Evolutionary conservation across 768 basidiomycete genomes (phyloP).

Genomic region (Crassisporium funariophilum): DNA sequence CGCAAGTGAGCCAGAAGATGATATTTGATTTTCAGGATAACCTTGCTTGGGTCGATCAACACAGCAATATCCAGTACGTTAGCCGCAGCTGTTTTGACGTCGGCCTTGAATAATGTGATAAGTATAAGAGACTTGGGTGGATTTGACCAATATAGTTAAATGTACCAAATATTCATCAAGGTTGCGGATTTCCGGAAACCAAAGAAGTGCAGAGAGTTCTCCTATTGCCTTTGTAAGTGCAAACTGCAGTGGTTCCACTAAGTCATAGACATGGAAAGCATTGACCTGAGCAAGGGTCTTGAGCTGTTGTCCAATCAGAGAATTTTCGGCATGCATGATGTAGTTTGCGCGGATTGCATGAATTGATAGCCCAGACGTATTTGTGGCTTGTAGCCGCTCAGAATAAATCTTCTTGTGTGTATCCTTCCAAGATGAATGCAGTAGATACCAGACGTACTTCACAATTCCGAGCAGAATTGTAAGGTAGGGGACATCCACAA

Average conservation of each 20-base stretch:
- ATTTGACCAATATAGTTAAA: slow-evolving; percentile 8
- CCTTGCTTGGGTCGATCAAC: not conserved
- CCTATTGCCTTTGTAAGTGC: slow-evolving; percentile 8
- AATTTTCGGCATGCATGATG: not conserved
- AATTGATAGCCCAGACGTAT: slow-evolving; percentile 1
- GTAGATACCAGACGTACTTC: slow-evolving; percentile 40
- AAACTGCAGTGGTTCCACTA: not conserved
- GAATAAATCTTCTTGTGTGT: slow-evolving; percentile 24
- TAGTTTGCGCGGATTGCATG: not conserved
- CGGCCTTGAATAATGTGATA: not conserved
- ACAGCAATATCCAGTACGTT: not conserved
- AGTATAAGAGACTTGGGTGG: not conserved
- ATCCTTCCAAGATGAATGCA: slow-evolving; percentile 26
- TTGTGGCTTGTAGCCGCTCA: slow-evolving; percentile 27
- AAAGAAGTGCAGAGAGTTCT: not conserved
- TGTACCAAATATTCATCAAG: not conserved
- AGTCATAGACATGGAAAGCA: slow-evolving; percentile 1
- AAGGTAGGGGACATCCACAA: not conserved
- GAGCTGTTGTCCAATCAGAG: not conserved
- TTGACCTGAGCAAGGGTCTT: not conserved
- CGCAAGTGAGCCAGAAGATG: not conserved
- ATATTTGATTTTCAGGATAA: not conserved
- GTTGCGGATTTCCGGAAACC: not conserved
- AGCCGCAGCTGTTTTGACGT: not conserved
- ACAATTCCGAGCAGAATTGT: slow-evolving; percentile 37